These are phyloP conservation scores for Trametes versicolor DNA, from an alignment of 1,284 basidiomycete genomes.

Conservation along the genomic window DNA sequence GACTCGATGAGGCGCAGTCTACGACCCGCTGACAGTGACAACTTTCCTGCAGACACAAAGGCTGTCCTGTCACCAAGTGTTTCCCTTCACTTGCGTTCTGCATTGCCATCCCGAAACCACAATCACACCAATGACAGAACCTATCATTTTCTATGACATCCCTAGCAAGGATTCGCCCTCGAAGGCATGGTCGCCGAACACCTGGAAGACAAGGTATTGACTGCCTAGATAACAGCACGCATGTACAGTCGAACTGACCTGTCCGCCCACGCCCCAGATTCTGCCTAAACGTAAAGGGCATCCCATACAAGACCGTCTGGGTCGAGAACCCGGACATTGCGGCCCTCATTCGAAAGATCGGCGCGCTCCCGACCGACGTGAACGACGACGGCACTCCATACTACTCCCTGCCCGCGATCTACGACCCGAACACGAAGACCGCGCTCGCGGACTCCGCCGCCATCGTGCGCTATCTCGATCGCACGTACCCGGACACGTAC, in stretches of 20 bases:
- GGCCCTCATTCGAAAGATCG: slow-evolving; percentile 36
- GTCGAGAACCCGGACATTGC: slow-evolving; percentile 47
- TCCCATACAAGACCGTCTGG: slow-evolving; percentile 43
- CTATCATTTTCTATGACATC: slow-evolving; percentile 45
- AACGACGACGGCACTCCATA: slow-evolving; percentile 32
- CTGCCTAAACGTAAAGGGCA: slow-evolving; percentile 42
- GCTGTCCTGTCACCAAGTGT: too few relatives aligned
- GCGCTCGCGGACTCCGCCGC: slow-evolving; percentile 42
- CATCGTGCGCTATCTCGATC: slow-evolving; percentile 46
- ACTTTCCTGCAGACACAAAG: too few relatives aligned
- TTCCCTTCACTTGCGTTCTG: too few relatives aligned
- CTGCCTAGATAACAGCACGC: neutral
- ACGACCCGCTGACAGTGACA: too few relatives aligned
- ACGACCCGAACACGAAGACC: slow-evolving; percentile 38
- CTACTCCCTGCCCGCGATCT: slow-evolving; percentile 41
- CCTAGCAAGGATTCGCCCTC: slow-evolving; percentile 28
- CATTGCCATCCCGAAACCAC: neutral
- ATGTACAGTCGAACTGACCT: neutral
- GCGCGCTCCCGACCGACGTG: slow-evolving; percentile 31
- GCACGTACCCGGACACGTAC: slow-evolving; percentile 39
- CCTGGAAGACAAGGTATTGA: slow-evolving; percentile 43
- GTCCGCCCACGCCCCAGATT: slow-evolving; percentile 30
- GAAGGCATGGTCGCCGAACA: slow-evolving; percentile 45
- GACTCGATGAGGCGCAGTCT: too few relatives aligned
- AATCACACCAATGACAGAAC: slow-evolving; percentile 14